phyloP scores from a whole-genome alignment of 2,329 filamentous ascomycete species.

The Diaporthe citrichinensis region DNA sequence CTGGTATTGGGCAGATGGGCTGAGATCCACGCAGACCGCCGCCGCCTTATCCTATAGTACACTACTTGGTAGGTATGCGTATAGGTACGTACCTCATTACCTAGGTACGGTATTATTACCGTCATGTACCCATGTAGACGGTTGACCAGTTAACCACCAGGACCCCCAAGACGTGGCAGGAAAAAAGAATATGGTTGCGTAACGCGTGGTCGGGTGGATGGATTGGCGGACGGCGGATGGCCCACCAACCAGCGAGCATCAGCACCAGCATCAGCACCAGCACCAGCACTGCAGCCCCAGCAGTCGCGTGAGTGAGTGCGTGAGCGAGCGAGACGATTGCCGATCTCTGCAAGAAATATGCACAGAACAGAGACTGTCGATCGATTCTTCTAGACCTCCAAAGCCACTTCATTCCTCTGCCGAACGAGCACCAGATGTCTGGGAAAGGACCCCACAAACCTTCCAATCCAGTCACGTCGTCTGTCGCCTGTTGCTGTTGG shows the following conservation, averaged over 20 bases:
- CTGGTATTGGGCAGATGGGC: constrained; percentile 5
- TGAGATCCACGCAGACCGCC: constrained; percentile 20
- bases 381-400: constrained; percentile 37
- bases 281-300: neutral
- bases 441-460: neutral
- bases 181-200: constrained; percentile 10
- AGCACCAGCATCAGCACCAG: constrained; percentile 10
- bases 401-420: constrained; percentile 29
- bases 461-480: neutral
- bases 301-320: neutral
- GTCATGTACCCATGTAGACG: neutral
- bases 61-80: neutral
- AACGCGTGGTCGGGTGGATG: constrained; percentile 1
- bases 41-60: no score
- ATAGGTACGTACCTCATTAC: neutral
- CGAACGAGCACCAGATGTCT: constrained; percentile 20
- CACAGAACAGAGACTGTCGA: constrained; percentile 31
- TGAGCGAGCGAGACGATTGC: neutral
- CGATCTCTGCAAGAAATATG: constrained; percentile 33
- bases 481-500: neutral
- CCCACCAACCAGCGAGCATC: neutral
- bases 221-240: neutral
- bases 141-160: neutral
- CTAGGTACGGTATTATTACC: no score
- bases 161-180: constrained; percentile 9